These are phyloP conservation scores for Capsella bursapastoris DNA, from an alignment of 345 rosid species.

Conservation along the genomic window DNA sequence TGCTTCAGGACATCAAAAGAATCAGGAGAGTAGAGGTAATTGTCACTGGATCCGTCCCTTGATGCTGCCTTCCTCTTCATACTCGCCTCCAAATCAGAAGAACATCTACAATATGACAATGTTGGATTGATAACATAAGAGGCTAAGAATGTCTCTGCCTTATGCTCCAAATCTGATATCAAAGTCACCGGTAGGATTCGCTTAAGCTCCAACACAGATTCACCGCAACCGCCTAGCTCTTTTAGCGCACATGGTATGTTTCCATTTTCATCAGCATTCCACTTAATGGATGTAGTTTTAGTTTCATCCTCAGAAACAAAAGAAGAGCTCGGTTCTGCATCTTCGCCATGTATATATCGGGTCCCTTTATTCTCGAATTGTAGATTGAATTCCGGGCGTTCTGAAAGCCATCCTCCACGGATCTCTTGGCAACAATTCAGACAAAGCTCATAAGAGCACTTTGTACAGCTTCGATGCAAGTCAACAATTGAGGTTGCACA, in stretches of 20 bases:
- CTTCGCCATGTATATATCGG: conserved; percentile 80
- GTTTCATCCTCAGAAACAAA: conserved; percentile 30
- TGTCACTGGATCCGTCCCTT: conserved; percentile 61
- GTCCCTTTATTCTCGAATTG: conserved; percentile 59
- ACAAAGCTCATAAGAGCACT: conserved; percentile 81
- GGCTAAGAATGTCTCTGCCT: conserved; percentile 48
- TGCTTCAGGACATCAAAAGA: conserved; percentile 47
- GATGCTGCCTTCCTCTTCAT: conserved; percentile 53
- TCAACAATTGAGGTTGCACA: conserved; percentile 96
- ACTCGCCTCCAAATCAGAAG: conserved; percentile 32
- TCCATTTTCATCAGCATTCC: conserved; percentile 62
- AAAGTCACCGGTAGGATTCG: conserved; percentile 60
- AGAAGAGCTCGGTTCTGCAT: conserved; percentile 44
- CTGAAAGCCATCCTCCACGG: conserved; percentile 56
- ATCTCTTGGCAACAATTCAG: conserved; percentile 84
- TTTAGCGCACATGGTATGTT: conserved; percentile 67
- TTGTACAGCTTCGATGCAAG: conserved; percentile 82
- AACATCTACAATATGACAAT: conserved; percentile 31
- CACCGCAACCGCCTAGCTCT: conserved; percentile 80
- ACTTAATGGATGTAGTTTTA: conserved; percentile 37
- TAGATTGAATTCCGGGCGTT: conserved; percentile 51
- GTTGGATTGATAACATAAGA: conserved; percentile 23
- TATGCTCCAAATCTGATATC: conserved; percentile 59
- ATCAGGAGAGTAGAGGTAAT: conserved; percentile 66
- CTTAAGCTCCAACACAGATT: conserved; percentile 66